Evolutionary conservation across 257 asterid genomes (phyloP).

Genomic region (Leptodermis oblonga): DNA sequence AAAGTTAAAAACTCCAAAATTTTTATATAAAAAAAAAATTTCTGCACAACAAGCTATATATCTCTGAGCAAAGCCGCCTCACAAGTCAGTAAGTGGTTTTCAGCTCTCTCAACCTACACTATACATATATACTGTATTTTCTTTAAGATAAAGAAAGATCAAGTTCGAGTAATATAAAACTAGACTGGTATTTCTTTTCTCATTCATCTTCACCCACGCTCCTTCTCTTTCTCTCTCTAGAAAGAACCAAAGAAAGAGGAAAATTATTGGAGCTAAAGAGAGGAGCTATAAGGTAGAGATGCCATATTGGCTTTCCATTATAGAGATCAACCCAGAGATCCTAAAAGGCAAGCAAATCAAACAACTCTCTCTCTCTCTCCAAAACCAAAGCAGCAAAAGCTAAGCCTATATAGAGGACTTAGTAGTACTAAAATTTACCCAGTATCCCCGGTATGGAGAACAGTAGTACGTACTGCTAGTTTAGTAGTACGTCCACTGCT

Average conservation of each 20-base stretch:
- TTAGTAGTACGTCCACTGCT: conserved; percentile 3
- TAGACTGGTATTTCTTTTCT: conserved; percentile 2
- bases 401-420: not conserved
- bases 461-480: conserved; percentile 12
- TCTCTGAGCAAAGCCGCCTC: conserved; percentile 64
- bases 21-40: not conserved
- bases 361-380: not conserved
- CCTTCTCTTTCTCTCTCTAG: conserved; percentile 1
- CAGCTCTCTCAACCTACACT: conserved; percentile 13
- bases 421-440: not conserved
- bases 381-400: not conserved
- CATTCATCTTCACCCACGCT: not conserved
- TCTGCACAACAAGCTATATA: conserved; percentile 25
- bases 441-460: conserved; percentile 20
- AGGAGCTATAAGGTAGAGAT: not conserved
- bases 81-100: conserved; percentile 34
- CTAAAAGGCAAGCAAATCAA: conserved; percentile 1
- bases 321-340: conserved; percentile 18
- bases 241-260: too few relatives aligned
- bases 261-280: conserved; percentile 27
- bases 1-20: conserved; percentile 13
- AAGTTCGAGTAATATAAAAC: conserved; percentile 19
- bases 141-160: too few relatives aligned
- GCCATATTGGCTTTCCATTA: conserved; percentile 16
- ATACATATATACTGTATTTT: not conserved